These are phyloP conservation scores for Elaeagnus macrophylla DNA, from an alignment of 306 rosid species.

Conservation along the genomic window DNA sequence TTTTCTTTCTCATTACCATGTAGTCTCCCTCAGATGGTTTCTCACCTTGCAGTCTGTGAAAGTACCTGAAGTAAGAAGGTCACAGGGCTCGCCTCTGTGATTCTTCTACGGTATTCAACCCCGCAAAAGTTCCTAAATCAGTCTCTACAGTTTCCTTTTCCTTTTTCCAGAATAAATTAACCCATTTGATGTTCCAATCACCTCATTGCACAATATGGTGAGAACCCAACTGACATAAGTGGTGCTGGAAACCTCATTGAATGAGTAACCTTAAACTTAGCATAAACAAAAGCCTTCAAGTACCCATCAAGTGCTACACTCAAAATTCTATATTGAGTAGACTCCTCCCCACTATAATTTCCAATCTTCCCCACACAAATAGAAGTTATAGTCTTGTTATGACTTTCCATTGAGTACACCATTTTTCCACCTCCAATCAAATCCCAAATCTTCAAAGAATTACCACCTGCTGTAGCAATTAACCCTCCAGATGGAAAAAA, in stretches of 20 bases:
- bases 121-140: constrained; percentile 26
- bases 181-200: constrained; percentile 80
- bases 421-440: constrained; percentile 77
- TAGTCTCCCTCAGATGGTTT: constrained; percentile 62
- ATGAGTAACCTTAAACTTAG: constrained; percentile 58
- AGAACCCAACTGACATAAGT: constrained; percentile 54
- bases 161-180: constrained; percentile 59
- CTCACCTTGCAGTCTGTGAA: constrained; percentile 75
- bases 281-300: constrained; percentile 81
- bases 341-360: constrained; percentile 38
- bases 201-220: constrained; percentile 54
- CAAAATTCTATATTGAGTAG: constrained; percentile 52
- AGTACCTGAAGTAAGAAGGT: constrained; percentile 57
- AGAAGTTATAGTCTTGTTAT: constrained; percentile 81
- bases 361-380: constrained; percentile 50
- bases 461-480: constrained; percentile 77
- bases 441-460: constrained; percentile 81
- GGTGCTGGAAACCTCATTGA: constrained; percentile 93
- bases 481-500: constrained; percentile 69
- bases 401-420: constrained; percentile 72
- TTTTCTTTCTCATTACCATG: constrained; percentile 47
- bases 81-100: constrained; percentile 33
- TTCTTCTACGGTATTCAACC: constrained; percentile 26
- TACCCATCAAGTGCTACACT: constrained; percentile 93
- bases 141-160: constrained; percentile 40